Evolutionary conservation across 768 basidiomycete genomes (phyloP), one percentile per base, ranked within the genome.

Genomic region (Kwoniella heveanensis): DNA sequence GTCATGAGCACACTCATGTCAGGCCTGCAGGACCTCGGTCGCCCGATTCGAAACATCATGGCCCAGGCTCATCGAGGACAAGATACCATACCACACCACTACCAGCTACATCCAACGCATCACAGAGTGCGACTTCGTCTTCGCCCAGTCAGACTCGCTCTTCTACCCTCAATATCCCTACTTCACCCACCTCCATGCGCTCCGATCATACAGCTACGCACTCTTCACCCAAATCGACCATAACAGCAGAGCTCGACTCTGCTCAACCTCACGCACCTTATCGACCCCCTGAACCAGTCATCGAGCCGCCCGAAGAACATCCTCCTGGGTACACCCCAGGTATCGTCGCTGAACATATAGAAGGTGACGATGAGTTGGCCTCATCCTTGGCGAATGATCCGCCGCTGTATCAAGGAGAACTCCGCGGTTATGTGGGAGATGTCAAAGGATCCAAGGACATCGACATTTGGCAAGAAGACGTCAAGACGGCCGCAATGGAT

Each of bases 201-300:
- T 44, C 39, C 4, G 39, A 44, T 3, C 39, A 44, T 10, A 44
- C 39, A 3, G 15, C 39, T 17, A 44, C 8, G 3, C 4, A 10
- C 39, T 10, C 10, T 17, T 44, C 39, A 17, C 39, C 39, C 39
- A 44, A 7, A 44, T 44, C 39, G 17, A 44, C 39, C 8, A 17
- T 44, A 19, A 17, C 39, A 19, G 39, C 39, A n/a, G n/a, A 61
- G 19, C 21, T 54, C 7, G 67, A 68, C 3, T 46, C 57, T 27
- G 74, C 71, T 44, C 49, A 53, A 15, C 54, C 69, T n/a, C 69
- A 72, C 36, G 67, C 74, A 3, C 69, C 71, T 0, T 76, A 73
- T 60, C 65, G 74, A 52, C 65, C 74, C 1, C 74, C 74, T 19
- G 74, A 76, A 62, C 65, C 69, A 7, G 72, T 76, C 36, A 66